Evolutionary conservation across 768 basidiomycete genomes (phyloP), one percentile per base, ranked within the genome.

Genomic region (Ramaria sp.): DNA sequence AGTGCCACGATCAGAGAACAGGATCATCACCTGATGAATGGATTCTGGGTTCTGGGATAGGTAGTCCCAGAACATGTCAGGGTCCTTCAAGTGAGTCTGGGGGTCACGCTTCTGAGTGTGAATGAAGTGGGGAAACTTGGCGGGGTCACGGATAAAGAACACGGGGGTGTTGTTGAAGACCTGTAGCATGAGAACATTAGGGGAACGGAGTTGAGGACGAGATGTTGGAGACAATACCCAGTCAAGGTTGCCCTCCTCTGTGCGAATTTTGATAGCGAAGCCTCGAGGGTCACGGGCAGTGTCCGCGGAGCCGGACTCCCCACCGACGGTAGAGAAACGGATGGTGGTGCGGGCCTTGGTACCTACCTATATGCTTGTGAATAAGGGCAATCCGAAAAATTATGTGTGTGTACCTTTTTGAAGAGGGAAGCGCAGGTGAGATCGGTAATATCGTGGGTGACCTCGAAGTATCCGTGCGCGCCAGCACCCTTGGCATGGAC

Each of bases 251-350:
- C 95, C 95, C 67, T 96, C 79, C 2, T 89, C 82, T 0, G 95
- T 92, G 67, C 81, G 87, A 59, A 97, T 75, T 71, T 94, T 87
- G 70, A 87, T 65, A 4, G 95, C 86, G 64, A 96, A 97, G 1
- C 95, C 95, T 71, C 91, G 83, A 24, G 91, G 90, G 62, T 97
- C 93, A 57, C 93, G 85, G 55, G 88, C 87, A n/a, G 82, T 87
- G 62, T 97, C 94, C 16, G 93, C 83, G 48, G 87, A 89, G 15
- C 94, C 94, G 36, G 76, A 73, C 61, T 90, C 88, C 51, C 94
- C 94, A 59, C 83, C 83, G 51, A 97, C 95, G 13, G 95, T 98
- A 43, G 89, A 92, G 79, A 96, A 97, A 44, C 95, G 84, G 38
- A 82, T 79, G 52, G 90, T 94, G 8, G 79, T 69, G 30, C 78